Evolutionary conservation across 148 eudicot species (phyloP).

Genomic region (Salicornia ramosissima): DNA sequence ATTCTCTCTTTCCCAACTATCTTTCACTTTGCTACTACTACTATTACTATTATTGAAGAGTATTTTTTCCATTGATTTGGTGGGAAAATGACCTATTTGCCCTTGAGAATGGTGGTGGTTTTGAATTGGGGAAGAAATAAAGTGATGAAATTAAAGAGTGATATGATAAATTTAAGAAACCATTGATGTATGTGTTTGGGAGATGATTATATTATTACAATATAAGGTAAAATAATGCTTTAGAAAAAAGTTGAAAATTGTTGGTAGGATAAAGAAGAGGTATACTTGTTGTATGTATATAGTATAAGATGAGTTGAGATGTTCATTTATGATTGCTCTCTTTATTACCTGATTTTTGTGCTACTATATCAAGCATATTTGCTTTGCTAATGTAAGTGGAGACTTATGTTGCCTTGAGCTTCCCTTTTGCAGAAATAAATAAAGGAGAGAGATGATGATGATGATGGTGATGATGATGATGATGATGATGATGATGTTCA

Average conservation of each 20-base stretch:
- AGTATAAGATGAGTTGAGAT: neutral
- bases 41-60: conserved; percentile 23
- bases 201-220: neutral
- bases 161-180: neutral
- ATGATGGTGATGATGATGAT: neutral
- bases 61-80: conserved; percentile 26
- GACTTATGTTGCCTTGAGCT: conserved; percentile 14
- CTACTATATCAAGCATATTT: conserved; percentile 24
- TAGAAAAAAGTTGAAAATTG: conserved; percentile 8
- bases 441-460: neutral
- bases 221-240: neutral
- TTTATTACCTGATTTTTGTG: conserved; percentile 19
- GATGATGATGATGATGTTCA: neutral
- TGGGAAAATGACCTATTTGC: conserved; percentile 6
- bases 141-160: neutral
- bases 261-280: neutral
- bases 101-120: conserved; percentile 11
- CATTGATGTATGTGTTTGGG: conserved; percentile 7
- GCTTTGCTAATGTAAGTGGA: conserved; percentile 24
- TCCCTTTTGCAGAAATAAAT: conserved; percentile 18
- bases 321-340: conserved; percentile 8
- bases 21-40: conserved; percentile 33
- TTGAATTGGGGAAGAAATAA: neutral
- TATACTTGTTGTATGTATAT: neutral
- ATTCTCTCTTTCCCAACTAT: conserved; percentile 23